phyloP scores from a whole-genome alignment of 208 protist species.

The Blechomonas ayalai region DNA sequence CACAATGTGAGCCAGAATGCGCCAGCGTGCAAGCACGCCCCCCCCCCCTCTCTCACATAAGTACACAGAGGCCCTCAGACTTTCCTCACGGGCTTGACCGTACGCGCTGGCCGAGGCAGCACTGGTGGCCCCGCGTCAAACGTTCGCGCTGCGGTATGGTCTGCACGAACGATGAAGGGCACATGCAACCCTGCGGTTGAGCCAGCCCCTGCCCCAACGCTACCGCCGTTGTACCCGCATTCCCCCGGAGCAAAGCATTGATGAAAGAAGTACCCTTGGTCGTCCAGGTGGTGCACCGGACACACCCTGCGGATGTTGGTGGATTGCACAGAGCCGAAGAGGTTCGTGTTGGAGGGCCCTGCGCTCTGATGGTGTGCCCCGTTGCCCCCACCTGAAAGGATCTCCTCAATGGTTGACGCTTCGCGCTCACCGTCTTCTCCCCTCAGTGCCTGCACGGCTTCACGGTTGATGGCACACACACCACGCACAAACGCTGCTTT shows the following conservation, averaged over 20 bases:
- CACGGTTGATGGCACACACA: slow-evolving; percentile 84
- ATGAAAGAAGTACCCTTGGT: slow-evolving; percentile 47
- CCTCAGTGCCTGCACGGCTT: slow-evolving; percentile 82
- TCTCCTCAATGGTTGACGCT: slow-evolving; percentile 38
- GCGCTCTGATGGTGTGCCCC: slow-evolving; percentile 6
- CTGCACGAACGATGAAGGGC: slow-evolving; percentile 65
- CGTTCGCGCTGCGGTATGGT: slow-evolving; percentile 17
- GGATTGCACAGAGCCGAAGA: not conserved
- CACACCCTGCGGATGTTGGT: slow-evolving; percentile 18
- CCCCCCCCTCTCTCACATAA: not conserved
- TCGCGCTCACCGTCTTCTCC: slow-evolving; percentile 21
- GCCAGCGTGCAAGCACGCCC: no score
- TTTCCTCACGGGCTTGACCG: not conserved
- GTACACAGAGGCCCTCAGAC: not conserved
- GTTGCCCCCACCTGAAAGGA: slow-evolving; percentile 17
- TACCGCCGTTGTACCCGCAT: slow-evolving; percentile 15
- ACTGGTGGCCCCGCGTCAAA: slow-evolving; percentile 11
- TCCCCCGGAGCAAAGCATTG: slow-evolving; percentile 49
- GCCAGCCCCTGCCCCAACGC: not conserved
- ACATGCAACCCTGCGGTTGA: slow-evolving; percentile 10
- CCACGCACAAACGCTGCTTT: slow-evolving; percentile 80
- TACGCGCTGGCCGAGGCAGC: slow-evolving; percentile 3
- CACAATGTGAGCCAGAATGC: no score
- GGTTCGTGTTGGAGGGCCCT: slow-evolving; percentile 1
- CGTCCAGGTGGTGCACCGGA: slow-evolving; percentile 33